Evolutionary conservation across 2,329 filamentous ascomycete species (phyloP).

Genomic region (Parastagonospora nodorum): DNA sequence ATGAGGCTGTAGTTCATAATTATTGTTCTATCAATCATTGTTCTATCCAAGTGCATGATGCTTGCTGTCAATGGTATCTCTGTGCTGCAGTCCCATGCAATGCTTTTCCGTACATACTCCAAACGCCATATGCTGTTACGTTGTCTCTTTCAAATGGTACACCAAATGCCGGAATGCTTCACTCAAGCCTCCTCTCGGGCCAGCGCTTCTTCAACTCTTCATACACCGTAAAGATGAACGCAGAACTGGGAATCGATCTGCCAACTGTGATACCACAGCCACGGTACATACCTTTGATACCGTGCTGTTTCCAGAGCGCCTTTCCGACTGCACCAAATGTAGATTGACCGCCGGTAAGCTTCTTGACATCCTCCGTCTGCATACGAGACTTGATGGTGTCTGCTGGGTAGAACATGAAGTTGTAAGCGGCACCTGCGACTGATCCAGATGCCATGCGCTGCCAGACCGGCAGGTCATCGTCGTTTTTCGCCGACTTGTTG

Average conservation of each 20-base stretch:
- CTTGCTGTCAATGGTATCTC: conserved; percentile 14
- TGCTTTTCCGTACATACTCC: conserved; percentile 11
- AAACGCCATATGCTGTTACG: conserved; percentile 3
- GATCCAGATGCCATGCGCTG: conserved; percentile 89
- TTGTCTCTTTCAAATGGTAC: not conserved
- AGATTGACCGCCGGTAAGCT: conserved; percentile 57
- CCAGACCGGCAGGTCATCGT: conserved; percentile 73
- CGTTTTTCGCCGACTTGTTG: conserved; percentile 46
- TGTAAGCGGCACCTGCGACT: conserved; percentile 89
- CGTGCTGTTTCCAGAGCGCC: conserved; percentile 80
- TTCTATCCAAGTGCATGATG: conserved; percentile 1
- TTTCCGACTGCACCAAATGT: conserved; percentile 75
- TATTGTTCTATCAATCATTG: conserved; percentile 3
- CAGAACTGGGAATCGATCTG: conserved; percentile 90
- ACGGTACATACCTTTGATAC: conserved; percentile 83
- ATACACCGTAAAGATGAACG: conserved; percentile 96
- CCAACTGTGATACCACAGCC: conserved; percentile 93
- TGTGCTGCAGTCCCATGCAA: conserved; percentile 7
- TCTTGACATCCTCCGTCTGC: conserved; percentile 80
- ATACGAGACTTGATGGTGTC: conserved; percentile 98
- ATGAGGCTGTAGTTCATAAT: not conserved
- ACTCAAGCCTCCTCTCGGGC: conserved; percentile 25
- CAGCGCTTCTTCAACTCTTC: conserved; percentile 72
- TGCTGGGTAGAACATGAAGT: conserved; percentile 95
- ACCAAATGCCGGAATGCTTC: conserved; percentile 1